Evolutionary conservation across 83 land plant genomes (phyloP).

Genomic region (Thuja plicata): DNA sequence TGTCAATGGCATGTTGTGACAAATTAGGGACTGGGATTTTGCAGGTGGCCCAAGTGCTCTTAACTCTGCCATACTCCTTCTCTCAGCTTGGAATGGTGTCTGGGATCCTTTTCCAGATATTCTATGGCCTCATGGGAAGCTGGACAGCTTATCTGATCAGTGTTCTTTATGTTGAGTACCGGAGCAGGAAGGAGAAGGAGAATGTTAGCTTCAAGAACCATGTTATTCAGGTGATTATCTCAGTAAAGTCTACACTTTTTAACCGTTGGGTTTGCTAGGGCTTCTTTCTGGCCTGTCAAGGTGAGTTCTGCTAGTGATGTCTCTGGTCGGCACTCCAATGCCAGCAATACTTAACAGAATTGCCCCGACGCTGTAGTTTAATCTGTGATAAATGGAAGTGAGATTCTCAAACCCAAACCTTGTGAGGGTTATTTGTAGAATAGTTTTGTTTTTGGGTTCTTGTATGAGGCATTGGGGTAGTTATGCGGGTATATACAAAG

Average conservation of each 20-base stretch:
- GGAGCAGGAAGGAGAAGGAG: constrained; percentile 73
- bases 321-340: neutral
- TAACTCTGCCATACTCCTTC: constrained; percentile 79
- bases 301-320: too few relatives aligned
- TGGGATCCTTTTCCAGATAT: constrained; percentile 74
- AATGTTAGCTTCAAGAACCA: constrained; percentile 69
- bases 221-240: constrained; percentile 68
- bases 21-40: constrained; percentile 13
- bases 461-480: neutral
- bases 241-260: neutral
- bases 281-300: neutral
- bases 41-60: constrained; percentile 83
- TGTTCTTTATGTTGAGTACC: constrained; percentile 71
- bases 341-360: neutral
- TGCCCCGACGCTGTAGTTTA: neutral
- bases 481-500: neutral
- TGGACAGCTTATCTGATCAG: constrained; percentile 82
- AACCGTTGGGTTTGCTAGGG: constrained; percentile 8
- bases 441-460: neutral
- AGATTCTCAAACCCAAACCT: neutral
- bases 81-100: constrained; percentile 78
- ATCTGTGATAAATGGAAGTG: neutral
- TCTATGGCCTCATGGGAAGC: constrained; percentile 72
- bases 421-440: neutral
- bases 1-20: constrained; percentile 19